phyloP scores from a whole-genome alignment of 805 yeast genomes.

The Candida silvicultrix region DNA sequence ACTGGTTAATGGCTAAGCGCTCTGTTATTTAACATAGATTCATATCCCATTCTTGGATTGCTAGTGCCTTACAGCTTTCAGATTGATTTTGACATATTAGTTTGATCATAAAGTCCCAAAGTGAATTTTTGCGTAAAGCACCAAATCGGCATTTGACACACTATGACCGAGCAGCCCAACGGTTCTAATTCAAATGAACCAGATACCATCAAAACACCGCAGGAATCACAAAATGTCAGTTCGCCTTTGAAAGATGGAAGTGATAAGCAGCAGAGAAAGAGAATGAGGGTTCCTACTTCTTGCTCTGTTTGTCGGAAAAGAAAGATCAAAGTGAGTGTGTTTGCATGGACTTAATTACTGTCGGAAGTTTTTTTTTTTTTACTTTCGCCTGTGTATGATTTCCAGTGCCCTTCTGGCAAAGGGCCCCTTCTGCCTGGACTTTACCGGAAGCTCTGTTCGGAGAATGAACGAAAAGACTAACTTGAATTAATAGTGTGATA shows the following conservation, averaged over 20 bases:
- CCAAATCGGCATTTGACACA: neutral
- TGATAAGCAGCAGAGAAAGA: slow-evolving; percentile 22
- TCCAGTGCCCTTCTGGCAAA: neutral
- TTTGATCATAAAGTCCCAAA: no score
- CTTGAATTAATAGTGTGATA: slow-evolving; percentile 27
- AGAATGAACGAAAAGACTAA: neutral
- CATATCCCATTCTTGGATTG: no score
- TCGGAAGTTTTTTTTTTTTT: neutral
- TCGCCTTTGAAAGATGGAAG: neutral
- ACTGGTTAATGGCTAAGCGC: no score
- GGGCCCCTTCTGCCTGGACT: neutral
- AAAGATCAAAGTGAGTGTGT: slow-evolving; percentile 30
- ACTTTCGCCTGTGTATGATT: neutral
- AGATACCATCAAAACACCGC: neutral
- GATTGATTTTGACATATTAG: no score
- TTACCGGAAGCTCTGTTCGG: neutral
- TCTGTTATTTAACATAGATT: no score
- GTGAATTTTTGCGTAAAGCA: neutral
- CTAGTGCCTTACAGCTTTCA: no score
- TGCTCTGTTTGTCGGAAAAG: slow-evolving; percentile 42
- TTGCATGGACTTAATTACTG: no score
- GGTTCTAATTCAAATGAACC: neutral
- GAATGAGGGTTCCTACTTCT: slow-evolving; percentile 42
- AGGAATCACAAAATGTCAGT: neutral
- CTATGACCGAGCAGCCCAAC: neutral